Evolutionary conservation across 2,329 filamentous ascomycete genomes (phyloP).

Genomic region (Monosporascus sp.): DNA sequence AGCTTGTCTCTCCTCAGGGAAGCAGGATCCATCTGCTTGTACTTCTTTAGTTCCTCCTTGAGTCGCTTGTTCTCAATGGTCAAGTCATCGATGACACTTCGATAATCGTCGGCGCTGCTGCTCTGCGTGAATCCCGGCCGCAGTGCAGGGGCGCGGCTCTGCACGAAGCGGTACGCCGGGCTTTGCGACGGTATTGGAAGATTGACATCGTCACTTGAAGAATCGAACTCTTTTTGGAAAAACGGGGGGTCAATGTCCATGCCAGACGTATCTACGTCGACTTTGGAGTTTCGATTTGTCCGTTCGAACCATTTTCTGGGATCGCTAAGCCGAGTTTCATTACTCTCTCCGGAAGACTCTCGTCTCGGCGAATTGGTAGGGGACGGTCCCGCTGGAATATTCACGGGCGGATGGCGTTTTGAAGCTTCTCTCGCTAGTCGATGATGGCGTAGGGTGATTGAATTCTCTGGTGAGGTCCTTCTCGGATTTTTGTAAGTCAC

Average conservation of each 20-base stretch:
- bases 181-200: constrained; percentile 17
- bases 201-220: constrained; percentile 40
- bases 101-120: constrained; percentile 68
- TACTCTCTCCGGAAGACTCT: constrained; percentile 45
- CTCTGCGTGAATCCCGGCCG: constrained; percentile 35
- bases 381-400: constrained; percentile 8
- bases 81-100: constrained; percentile 81
- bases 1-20: constrained; percentile 69
- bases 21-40: constrained; percentile 61
- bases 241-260: constrained; percentile 55
- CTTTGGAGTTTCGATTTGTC: constrained; percentile 45
- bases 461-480: constrained; percentile 38
- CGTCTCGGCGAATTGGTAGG: constrained; percentile 19
- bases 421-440: constrained; percentile 37
- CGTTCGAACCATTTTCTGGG: constrained; percentile 49
- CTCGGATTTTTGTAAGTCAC: constrained; percentile 27
- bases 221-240: constrained; percentile 47
- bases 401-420: constrained; percentile 12
- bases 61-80: constrained; percentile 78
- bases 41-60: constrained; percentile 66
- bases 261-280: constrained; percentile 32
- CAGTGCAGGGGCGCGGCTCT: constrained; percentile 16
- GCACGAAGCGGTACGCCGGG: constrained; percentile 19
- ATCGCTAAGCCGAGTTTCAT: constrained; percentile 43
- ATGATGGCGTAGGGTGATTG: constrained; percentile 43